These are phyloP conservation scores for Penicillium sumatraense DNA, from an alignment of 2,329 filamentous ascomycete genomes.

Conservation along the genomic window DNA sequence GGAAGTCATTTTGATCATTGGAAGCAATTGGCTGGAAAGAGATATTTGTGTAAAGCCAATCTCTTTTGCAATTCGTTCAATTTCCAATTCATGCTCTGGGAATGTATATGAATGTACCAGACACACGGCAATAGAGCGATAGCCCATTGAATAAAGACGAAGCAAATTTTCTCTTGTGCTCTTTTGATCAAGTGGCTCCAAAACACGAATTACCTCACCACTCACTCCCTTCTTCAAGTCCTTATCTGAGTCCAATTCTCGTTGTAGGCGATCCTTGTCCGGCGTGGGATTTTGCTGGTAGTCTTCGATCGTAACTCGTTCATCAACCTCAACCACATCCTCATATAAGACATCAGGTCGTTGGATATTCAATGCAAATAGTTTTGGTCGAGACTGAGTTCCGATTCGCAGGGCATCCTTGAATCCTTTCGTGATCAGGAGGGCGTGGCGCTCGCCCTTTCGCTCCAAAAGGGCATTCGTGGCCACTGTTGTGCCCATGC, in stretches of 20 bases:
- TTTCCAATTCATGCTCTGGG: slow-evolving; percentile 75
- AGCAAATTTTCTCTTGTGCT: slow-evolving; percentile 61
- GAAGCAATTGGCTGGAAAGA: slow-evolving; percentile 66
- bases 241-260: slow-evolving; percentile 1
- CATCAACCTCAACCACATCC: slow-evolving; percentile 29
- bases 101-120: slow-evolving; percentile 87
- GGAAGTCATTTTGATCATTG: slow-evolving; percentile 76
- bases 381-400: slow-evolving; percentile 83
- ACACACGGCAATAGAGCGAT: slow-evolving; percentile 41
- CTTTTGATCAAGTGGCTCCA: slow-evolving; percentile 62
- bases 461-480: slow-evolving; percentile 86
- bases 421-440: slow-evolving; percentile 84
- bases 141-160: slow-evolving; percentile 46
- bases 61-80: slow-evolving; percentile 74
- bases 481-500: slow-evolving; percentile 90
- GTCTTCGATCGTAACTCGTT: slow-evolving; percentile 52
- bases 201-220: slow-evolving; percentile 67
- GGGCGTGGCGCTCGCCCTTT: slow-evolving; percentile 80
- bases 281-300: slow-evolving; percentile 72
- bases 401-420: slow-evolving; percentile 82
- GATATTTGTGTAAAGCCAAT: slow-evolving; percentile 75
- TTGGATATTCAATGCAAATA: slow-evolving; percentile 81
- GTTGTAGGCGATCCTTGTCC: slow-evolving; percentile 14
- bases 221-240: slow-evolving; percentile 54
- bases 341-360: slow-evolving; percentile 65